Conservation (phyloP, 2,329 filamentous ascomycete genomes). For the Colletotrichum aenigma region DNA sequence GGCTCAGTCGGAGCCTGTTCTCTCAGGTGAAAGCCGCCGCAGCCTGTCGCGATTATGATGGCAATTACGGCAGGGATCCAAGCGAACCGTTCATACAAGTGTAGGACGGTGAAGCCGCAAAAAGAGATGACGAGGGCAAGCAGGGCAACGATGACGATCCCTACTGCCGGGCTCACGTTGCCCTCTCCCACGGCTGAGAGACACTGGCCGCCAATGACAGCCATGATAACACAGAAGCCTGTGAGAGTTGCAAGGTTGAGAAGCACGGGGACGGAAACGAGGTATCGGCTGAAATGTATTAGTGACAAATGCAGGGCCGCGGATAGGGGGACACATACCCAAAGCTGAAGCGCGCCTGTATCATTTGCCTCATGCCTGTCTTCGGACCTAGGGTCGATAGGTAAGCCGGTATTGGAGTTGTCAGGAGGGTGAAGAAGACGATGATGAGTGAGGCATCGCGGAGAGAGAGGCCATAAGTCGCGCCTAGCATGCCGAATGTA, state of each 20-base stretch:
- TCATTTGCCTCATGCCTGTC: slow-evolving; percentile 52
- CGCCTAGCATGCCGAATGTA: slow-evolving; percentile 48
- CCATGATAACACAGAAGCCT: slow-evolving; percentile 52
- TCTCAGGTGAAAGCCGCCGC: slow-evolving; percentile 39
- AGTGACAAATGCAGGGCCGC: slow-evolving; percentile 16
- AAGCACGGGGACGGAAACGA: slow-evolving; percentile 27
- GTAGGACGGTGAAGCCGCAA: slow-evolving; percentile 48
- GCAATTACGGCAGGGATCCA: slow-evolving; percentile 49
- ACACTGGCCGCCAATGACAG: slow-evolving; percentile 49
- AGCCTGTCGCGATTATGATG: slow-evolving; percentile 43
- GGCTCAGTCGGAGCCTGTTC: slow-evolving; percentile 35
- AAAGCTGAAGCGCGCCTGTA: slow-evolving; percentile 45
- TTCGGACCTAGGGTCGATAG: slow-evolving; percentile 45
- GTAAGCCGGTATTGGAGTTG: slow-evolving; percentile 41
- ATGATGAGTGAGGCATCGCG: slow-evolving; percentile 48
- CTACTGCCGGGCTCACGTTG: slow-evolving; percentile 44
- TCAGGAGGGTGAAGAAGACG: slow-evolving; percentile 48
- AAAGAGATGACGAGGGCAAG: slow-evolving; percentile 51
- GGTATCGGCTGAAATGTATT: slow-evolving; percentile 7
- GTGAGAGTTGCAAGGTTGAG: slow-evolving; percentile 52
- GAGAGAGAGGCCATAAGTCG: slow-evolving; percentile 45
- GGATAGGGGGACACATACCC: slow-evolving; percentile 18
- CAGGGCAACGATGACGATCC: slow-evolving; percentile 52
- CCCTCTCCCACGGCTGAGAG: slow-evolving; percentile 41
- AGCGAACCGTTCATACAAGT: slow-evolving; percentile 49